A percentile compares a stretch with the other conserved stretches of the same genome.
Conservation (phyloP, 2,329 filamentous ascomycete species). For the Colletotrichum eleusines region DNA sequence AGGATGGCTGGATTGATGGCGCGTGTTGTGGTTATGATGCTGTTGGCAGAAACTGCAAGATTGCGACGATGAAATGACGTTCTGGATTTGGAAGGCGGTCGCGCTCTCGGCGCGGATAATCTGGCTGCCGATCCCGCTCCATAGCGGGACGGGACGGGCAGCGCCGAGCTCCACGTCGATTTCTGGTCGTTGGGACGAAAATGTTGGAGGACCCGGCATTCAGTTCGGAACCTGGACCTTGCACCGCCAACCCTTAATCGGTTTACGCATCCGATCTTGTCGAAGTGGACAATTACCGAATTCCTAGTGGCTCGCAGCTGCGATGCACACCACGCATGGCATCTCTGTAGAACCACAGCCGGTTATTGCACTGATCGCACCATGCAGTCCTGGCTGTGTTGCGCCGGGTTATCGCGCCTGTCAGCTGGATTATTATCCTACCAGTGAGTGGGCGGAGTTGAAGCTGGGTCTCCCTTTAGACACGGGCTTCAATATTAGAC, state of each 20-base stretch:
- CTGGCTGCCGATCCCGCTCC: not conserved
- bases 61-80: slow-evolving; percentile 39
- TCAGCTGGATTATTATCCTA: slow-evolving; percentile 3
- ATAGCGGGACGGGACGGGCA: slow-evolving; percentile 42
- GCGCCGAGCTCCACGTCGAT: slow-evolving; percentile 37
- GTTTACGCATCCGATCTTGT: slow-evolving; percentile 19
- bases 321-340: slow-evolving; percentile 6
- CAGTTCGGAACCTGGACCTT: slow-evolving; percentile 40
- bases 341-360: slow-evolving; percentile 5
- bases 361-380: not conserved
- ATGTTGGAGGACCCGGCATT: slow-evolving; percentile 32
- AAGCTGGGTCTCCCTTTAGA: slow-evolving; percentile 23
- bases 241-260: slow-evolving; percentile 35
- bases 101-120: slow-evolving; percentile 5
- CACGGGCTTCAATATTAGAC: slow-evolving; percentile 16
- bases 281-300: slow-evolving; percentile 18
- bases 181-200: slow-evolving; percentile 38
- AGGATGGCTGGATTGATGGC: slow-evolving; percentile 29
- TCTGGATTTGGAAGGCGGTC: slow-evolving; percentile 36
- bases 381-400: not conserved
- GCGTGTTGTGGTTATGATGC: slow-evolving; percentile 37
- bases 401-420: not conserved
- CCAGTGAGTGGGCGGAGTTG: not conserved
- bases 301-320: slow-evolving; percentile 7
- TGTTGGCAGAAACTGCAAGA: slow-evolving; percentile 44